Percentiles rank a stretch among this genome's conserved stretches.
phyloP scores from a whole-genome alignment of 2,329 filamentous ascomycete genomes.

The Aspergillus ruber region DNA sequence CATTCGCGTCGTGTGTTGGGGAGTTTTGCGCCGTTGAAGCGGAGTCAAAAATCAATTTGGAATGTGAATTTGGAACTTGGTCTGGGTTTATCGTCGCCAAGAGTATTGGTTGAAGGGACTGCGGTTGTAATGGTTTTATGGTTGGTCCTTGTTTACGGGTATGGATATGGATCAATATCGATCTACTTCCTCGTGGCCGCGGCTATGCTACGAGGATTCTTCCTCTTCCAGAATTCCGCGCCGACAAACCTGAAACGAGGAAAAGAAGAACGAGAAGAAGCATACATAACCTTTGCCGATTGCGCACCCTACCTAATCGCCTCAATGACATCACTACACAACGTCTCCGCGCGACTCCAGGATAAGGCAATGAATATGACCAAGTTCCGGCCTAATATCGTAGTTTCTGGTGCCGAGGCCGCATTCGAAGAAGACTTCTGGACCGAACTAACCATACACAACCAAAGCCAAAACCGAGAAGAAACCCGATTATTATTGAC shows the following conservation, averaged over 20 bases:
- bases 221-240: neutral
- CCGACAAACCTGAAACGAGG: too few relatives aligned
- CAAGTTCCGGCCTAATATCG: slow-evolving; percentile 68
- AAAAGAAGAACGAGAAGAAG: slow-evolving; percentile 6
- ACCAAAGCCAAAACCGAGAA: neutral
- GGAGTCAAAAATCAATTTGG: too few relatives aligned
- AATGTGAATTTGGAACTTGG: too few relatives aligned
- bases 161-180: too few relatives aligned
- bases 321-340: slow-evolving; percentile 61
- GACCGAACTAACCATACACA: slow-evolving; percentile 51
- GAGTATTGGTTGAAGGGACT: too few relatives aligned
- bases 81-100: too few relatives aligned
- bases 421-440: slow-evolving; percentile 69
- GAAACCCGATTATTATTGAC: slow-evolving; percentile 50
- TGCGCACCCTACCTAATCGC: slow-evolving; percentile 61
- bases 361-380: slow-evolving; percentile 53
- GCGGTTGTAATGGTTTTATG: too few relatives aligned
- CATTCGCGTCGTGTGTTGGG: slow-evolving; percentile 58
- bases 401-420: slow-evolving; percentile 52
- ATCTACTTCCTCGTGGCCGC: neutral
- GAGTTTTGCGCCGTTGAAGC: slow-evolving; percentile 42
- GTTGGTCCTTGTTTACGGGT: too few relatives aligned
- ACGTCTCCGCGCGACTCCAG: slow-evolving; percentile 55
- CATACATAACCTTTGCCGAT: slow-evolving; percentile 27
- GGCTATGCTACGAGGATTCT: neutral